A percentile compares a stretch with the other conserved stretches of the same genome.
Conservation (phyloP, 306 rosid species). For the Trichosanthes cucumerina region DNA sequence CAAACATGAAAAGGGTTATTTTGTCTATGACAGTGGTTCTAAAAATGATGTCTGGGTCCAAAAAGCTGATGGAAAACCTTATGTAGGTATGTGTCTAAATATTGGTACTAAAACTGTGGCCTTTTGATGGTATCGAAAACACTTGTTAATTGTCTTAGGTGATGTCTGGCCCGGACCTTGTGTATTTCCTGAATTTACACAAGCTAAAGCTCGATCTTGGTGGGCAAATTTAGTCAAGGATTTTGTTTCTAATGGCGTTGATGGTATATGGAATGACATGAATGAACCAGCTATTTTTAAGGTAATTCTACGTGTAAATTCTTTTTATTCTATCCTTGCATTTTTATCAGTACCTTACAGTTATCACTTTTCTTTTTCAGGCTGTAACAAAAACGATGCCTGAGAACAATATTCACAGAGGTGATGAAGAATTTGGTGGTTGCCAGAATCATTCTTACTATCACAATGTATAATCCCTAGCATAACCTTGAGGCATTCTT, state of each 20-base stretch:
- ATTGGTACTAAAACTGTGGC: not conserved
- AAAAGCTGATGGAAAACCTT: slow-evolving; percentile 60
- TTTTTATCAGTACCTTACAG: not conserved
- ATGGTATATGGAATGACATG: slow-evolving; percentile 99
- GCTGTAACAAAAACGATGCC: slow-evolving; percentile 86
- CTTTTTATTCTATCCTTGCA: not conserved
- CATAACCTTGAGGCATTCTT: slow-evolving; percentile 10
- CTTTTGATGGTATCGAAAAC: not conserved
- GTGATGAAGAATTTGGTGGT: slow-evolving; percentile 88
- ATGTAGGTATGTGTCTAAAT: slow-evolving; percentile 35
- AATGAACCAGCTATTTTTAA: slow-evolving; percentile 84
- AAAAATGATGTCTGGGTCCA: slow-evolving; percentile 63
- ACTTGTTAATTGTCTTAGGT: slow-evolving; percentile 37
- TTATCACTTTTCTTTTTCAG: slow-evolving; percentile 30
- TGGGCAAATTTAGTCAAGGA: slow-evolving; percentile 85
- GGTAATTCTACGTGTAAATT: slow-evolving; percentile 29
- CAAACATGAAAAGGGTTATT: slow-evolving; percentile 71
- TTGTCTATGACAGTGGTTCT: slow-evolving; percentile 68
- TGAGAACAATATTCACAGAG: slow-evolving; percentile 72
- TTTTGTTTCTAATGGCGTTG: slow-evolving; percentile 66
- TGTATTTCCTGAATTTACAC: slow-evolving; percentile 88
- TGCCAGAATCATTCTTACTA: slow-evolving; percentile 73
- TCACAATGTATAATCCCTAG: slow-evolving; percentile 64
- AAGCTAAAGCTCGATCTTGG: slow-evolving; percentile 76
- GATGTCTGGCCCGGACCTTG: slow-evolving; percentile 92